Conservation (phyloP, 352 stramenopile species). For the Phytophthora litchii region DNA sequence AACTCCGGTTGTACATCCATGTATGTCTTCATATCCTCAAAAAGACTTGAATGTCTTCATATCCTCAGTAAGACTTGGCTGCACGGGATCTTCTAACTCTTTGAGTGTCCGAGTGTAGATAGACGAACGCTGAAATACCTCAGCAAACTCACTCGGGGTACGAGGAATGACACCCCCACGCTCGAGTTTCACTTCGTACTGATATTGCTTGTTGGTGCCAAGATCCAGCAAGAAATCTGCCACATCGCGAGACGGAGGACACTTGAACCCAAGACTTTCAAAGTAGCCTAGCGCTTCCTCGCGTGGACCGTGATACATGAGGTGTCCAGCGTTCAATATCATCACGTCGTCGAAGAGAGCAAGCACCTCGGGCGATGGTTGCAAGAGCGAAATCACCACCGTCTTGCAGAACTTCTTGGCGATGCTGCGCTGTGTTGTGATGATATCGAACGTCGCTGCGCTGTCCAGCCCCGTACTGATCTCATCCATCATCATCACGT, state of each 20-base stretch:
- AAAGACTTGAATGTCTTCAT: too few species aligned
- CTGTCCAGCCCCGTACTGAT: constrained; percentile 93
- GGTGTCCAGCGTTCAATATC: constrained; percentile 68
- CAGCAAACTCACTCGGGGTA: constrained; percentile 28
- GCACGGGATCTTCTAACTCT: not conserved
- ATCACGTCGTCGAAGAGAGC: constrained; percentile 56
- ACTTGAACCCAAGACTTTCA: constrained; percentile 24
- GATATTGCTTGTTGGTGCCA: constrained; percentile 35
- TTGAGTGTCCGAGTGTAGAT: constrained; percentile 5
- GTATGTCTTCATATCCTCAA: constrained; percentile 16
- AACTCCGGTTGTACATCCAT: constrained; percentile 24
- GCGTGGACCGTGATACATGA: constrained; percentile 70
- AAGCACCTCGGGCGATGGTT: constrained; percentile 51
- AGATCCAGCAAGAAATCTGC: constrained; percentile 91
- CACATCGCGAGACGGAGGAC: constrained; percentile 56
- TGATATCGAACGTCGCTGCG: constrained; percentile 91
- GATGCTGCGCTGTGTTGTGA: constrained; percentile 54
- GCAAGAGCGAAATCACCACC: constrained; percentile 56
- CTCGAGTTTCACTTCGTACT: constrained; percentile 23
- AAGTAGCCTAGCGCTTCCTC: constrained; percentile 16
- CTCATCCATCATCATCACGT: constrained; percentile 78
- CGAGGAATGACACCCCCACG: constrained; percentile 1
- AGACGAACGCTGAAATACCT: constrained; percentile 46
- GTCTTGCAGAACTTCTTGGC: constrained; percentile 46
- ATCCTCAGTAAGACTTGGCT: not conserved